Conservation (phyloP, 1,284 basidiomycete genomes). For the Volvariella volvacea region DNA sequence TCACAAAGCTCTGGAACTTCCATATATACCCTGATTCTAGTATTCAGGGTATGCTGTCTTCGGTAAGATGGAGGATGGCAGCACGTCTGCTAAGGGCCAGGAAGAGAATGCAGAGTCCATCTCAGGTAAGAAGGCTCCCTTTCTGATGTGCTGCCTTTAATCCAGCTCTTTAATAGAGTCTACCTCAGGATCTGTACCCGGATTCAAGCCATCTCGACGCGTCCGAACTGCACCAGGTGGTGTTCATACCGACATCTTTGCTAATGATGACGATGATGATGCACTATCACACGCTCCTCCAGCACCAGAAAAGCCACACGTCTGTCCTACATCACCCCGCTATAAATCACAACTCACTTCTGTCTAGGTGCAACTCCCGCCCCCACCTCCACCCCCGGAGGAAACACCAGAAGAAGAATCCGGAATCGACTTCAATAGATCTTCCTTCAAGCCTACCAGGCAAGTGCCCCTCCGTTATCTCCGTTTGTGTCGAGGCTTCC, state of each 20-base stretch:
- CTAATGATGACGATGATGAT: slow-evolving; percentile 33
- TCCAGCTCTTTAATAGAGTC: neutral
- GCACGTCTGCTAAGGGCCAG: neutral
- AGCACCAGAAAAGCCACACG: slow-evolving; percentile 12
- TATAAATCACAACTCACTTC: neutral
- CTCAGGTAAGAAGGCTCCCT: neutral
- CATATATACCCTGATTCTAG: neutral
- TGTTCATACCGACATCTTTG: slow-evolving; percentile 39
- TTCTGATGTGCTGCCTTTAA: neutral
- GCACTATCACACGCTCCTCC: slow-evolving; percentile 38
- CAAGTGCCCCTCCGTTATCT: slow-evolving; percentile 13
- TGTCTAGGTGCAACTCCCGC: slow-evolving; percentile 4
- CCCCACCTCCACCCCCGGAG: slow-evolving; percentile 6
- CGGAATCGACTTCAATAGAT: slow-evolving; percentile 25
- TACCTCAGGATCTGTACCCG: slow-evolving; percentile 7
- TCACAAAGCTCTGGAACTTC: slow-evolving; percentile 3
- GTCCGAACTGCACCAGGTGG: slow-evolving; percentile 47
- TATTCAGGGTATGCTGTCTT: slow-evolving; percentile 51
- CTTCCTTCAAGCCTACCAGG: slow-evolving; percentile 41
- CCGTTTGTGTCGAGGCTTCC: neutral
- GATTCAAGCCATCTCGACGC: slow-evolving; percentile 43
- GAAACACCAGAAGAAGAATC: slow-evolving; percentile 18
- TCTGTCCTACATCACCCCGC: neutral
- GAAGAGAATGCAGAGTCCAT: neutral
- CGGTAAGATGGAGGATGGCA: slow-evolving; percentile 33